Evolutionary conservation across 352 stramenopile species (phyloP).

Genomic region (Phytophthora sp.): DNA sequence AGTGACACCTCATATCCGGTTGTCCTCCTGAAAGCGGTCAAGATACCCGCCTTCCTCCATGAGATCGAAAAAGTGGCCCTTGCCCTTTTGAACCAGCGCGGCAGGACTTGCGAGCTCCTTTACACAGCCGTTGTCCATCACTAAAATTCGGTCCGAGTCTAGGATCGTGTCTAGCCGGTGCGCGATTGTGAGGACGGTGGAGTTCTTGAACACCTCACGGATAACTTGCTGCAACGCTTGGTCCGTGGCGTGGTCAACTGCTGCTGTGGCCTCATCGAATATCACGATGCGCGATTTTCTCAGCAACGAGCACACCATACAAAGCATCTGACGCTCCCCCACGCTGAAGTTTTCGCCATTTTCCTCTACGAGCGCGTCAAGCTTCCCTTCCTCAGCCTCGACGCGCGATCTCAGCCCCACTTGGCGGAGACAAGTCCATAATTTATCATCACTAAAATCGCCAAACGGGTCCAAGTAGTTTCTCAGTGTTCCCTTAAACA

Average conservation of each 20-base stretch:
- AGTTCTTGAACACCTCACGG: conserved; percentile 81
- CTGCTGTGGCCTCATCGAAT: conserved; percentile 77
- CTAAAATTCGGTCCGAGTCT: conserved; percentile 67
- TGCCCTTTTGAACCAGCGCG: conserved; percentile 51
- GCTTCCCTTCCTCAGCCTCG: conserved; percentile 42
- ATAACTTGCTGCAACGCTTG: conserved; percentile 73
- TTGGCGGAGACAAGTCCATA: conserved; percentile 59
- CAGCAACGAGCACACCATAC: conserved; percentile 91
- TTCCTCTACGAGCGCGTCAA: conserved; percentile 88
- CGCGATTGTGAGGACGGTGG: conserved; percentile 96
- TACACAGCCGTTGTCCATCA: conserved; percentile 80
- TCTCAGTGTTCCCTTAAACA: conserved; percentile 93
- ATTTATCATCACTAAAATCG: conserved; percentile 72
- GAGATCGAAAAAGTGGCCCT: conserved; percentile 56
- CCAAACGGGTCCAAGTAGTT: conserved; percentile 92
- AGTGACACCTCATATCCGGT: too few species aligned
- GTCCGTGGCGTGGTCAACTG: conserved; percentile 87
- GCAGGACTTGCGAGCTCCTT: conserved; percentile 85
- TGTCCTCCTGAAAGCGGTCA: too few species aligned
- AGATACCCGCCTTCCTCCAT: conserved; percentile 57
- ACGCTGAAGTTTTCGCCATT: conserved; percentile 94
- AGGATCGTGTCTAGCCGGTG: conserved; percentile 98
- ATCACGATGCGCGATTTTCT: conserved; percentile 80
- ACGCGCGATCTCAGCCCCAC: conserved; percentile 62
- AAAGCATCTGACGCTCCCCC: conserved; percentile 94